A percentile compares a stretch with the other conserved stretches of the same genome.
Evolutionary conservation across 2,329 filamentous ascomycete species (phyloP).

Genomic region (Talaromyces sp.): DNA sequence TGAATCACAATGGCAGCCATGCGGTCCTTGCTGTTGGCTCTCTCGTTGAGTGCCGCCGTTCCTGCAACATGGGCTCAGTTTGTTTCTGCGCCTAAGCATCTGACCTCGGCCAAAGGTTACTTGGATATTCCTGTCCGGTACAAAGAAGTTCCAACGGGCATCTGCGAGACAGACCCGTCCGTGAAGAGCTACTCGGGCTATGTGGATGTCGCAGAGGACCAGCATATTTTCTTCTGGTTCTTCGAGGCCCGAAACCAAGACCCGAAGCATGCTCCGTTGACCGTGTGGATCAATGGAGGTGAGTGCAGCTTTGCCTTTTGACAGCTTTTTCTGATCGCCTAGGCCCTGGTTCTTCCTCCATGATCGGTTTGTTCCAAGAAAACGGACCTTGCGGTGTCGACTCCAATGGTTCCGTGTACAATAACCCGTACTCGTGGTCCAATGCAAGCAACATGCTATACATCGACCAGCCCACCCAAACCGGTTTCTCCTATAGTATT

Average conservation of each 20-base stretch:
- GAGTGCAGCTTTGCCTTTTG: slow-evolving; percentile 30
- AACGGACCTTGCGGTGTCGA: slow-evolving; percentile 40
- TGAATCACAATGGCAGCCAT: neutral
- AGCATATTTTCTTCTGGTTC: slow-evolving; percentile 63
- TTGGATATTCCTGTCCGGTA: slow-evolving; percentile 41
- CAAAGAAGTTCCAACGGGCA: slow-evolving; percentile 43
- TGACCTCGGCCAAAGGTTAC: slow-evolving; percentile 30
- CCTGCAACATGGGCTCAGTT: slow-evolving; percentile 23
- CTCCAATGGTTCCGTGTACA: slow-evolving; percentile 36
- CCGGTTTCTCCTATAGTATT: slow-evolving; percentile 52
- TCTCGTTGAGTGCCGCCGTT: slow-evolving; percentile 3
- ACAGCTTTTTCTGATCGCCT: neutral
- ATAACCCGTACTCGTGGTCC: slow-evolving; percentile 54
- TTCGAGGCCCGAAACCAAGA: slow-evolving; percentile 47
- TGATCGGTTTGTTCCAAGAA: slow-evolving; percentile 38
- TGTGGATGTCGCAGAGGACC: slow-evolving; percentile 48
- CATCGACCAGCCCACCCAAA: slow-evolving; percentile 59
- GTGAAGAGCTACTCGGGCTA: slow-evolving; percentile 57
- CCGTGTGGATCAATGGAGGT: slow-evolving; percentile 46
- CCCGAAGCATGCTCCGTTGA: slow-evolving; percentile 38
- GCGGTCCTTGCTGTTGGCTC: slow-evolving; percentile 3
- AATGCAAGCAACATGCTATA: slow-evolving; percentile 62
- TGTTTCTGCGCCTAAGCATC: slow-evolving; percentile 30
- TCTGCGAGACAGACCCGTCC: slow-evolving; percentile 53
- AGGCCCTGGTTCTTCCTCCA: slow-evolving; percentile 39